Percentiles rank a stretch among this genome's conserved stretches.
These are phyloP conservation scores for Acidomyces sp. DNA, from an alignment of 495 filamentous ascomycete genomes.

Conservation along the genomic window DNA sequence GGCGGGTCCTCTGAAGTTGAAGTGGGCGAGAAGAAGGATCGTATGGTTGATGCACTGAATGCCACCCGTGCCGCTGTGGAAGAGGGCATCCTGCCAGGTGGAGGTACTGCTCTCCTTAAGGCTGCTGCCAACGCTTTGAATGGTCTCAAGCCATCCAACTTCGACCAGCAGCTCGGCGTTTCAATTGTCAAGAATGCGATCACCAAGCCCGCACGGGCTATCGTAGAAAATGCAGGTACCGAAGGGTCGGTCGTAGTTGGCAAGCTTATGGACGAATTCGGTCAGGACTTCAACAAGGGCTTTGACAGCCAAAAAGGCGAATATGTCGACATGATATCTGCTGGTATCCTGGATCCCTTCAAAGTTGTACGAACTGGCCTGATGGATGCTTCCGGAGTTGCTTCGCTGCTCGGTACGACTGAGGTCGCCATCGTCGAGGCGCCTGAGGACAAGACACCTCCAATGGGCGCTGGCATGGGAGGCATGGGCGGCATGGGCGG, in stretches of 20 bases:
- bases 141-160: constrained; percentile 77
- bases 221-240: constrained; percentile 93
- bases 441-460: constrained; percentile 69
- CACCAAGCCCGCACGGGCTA: constrained; percentile 82
- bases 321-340: constrained; percentile 95
- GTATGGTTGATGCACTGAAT: constrained; percentile 95
- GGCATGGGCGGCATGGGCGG: constrained; percentile 29
- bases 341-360: constrained; percentile 95
- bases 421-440: constrained; percentile 97
- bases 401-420: constrained; percentile 91
- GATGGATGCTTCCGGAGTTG: constrained; percentile 89
- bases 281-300: constrained; percentile 90
- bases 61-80: constrained; percentile 97
- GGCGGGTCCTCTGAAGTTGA: constrained; percentile 95
- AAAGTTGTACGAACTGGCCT: constrained; percentile 97
- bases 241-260: constrained; percentile 95
- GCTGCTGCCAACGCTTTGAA: constrained; percentile 79
- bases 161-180: constrained; percentile 97
- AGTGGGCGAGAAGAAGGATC: constrained; percentile 99
- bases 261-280: constrained; percentile 93
- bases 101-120: constrained; percentile 96
- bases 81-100: constrained; percentile 95
- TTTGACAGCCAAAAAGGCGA: constrained; percentile 92
- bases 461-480: constrained; percentile 28
- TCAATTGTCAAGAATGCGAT: constrained; percentile 95